phyloP scores from a whole-genome alignment of 805 yeast species.

The Ogataea dorogensis region DNA sequence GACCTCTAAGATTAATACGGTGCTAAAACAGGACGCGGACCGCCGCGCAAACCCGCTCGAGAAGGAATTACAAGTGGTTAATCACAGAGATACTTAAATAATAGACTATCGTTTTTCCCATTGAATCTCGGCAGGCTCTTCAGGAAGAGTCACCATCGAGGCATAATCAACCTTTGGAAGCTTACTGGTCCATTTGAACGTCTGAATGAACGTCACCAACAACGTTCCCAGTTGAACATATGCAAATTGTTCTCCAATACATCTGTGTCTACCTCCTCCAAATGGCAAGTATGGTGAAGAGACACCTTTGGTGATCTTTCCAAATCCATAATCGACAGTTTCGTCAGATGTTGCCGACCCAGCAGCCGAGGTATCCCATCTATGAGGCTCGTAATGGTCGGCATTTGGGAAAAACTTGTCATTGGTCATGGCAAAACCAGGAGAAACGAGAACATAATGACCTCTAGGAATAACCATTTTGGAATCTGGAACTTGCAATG shows the following conservation, averaged over 20 bases:
- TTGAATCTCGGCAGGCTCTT: conserved; percentile 64
- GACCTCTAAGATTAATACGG: conserved; percentile 60
- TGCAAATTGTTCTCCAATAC: conserved; percentile 99
- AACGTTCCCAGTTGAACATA: conserved; percentile 88
- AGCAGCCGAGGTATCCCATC: conserved; percentile 62
- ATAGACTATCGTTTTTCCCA: conserved; percentile 62
- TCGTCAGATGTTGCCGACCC: conserved; percentile 41
- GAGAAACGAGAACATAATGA: conserved; percentile 87
- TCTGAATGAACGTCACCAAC: conserved; percentile 69
- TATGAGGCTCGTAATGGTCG: conserved; percentile 69
- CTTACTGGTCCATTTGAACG: conserved; percentile 70
- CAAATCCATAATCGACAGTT: conserved; percentile 91
- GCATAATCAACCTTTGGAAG: conserved; percentile 75
- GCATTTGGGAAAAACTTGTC: conserved; percentile 81
- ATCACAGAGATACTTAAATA: conserved; percentile 25
- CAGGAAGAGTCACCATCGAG: conserved; percentile 91
- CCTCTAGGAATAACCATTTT: conserved; percentile 81
- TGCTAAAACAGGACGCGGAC: conserved; percentile 53
- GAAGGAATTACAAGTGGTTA: conserved; percentile 33
- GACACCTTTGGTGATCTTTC: conserved; percentile 94
- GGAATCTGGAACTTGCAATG: conserved; percentile 77
- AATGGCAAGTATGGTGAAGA: conserved; percentile 94
- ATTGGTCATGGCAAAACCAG: conserved; percentile 83
- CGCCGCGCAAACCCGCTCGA: conserved; percentile 23
- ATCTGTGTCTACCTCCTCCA: conserved; percentile 99